Percentiles rank a stretch among this genome's conserved stretches.
Conservation (phyloP, 1,284 basidiomycete species). For the Cutaneotrichosporon mucoides region DNA sequence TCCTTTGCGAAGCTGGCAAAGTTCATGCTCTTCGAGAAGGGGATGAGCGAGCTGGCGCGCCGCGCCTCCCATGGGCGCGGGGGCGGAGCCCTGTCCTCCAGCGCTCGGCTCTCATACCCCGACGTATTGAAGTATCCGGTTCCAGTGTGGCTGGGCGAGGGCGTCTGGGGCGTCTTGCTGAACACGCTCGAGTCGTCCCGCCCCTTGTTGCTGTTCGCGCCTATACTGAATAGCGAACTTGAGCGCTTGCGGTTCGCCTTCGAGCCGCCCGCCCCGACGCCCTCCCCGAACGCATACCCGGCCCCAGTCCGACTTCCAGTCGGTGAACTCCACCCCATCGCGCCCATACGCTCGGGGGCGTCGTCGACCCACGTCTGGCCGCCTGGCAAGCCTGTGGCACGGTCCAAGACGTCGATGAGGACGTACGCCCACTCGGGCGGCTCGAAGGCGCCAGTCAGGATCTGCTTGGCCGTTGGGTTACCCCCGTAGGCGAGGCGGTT, state of each 20-base stretch:
- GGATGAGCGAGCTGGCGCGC: constrained; percentile 29
- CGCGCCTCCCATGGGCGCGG: constrained; percentile 16
- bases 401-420: constrained; percentile 68
- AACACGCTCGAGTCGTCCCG: background rate
- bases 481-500: constrained; percentile 74
- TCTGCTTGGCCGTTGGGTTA: constrained; percentile 67
- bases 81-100: constrained; percentile 9
- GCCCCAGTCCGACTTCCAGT: background rate
- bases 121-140: no score
- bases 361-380: constrained; percentile 66
- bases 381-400: constrained; percentile 66
- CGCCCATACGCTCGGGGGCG: constrained; percentile 36
- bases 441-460: constrained; percentile 72
- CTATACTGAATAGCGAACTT: constrained; percentile 19
- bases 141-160: background rate
- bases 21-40: constrained; percentile 22
- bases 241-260: constrained; percentile 18
- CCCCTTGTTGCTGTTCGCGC: constrained; percentile 7
- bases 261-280: constrained; percentile 28
- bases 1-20: constrained; percentile 6
- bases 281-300: constrained; percentile 46
- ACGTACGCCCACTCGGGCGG: constrained; percentile 71
- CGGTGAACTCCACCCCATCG: constrained; percentile 32
- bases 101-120: background rate
- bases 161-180: background rate